Conservation (phyloP, 176 grass and related monocot species). For the Phoenix roebelenii region DNA sequence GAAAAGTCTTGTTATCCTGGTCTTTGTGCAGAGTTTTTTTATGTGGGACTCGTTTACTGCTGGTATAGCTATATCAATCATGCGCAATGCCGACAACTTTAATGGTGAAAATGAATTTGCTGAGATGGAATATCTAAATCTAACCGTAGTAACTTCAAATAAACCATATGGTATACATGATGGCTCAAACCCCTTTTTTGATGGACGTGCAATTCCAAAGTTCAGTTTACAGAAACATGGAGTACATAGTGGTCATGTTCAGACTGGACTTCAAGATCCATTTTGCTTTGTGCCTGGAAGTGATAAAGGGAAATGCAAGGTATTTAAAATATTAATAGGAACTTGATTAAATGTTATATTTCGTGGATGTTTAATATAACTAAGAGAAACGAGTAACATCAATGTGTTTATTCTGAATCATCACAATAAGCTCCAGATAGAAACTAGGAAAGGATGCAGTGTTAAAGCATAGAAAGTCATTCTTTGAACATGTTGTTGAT, state of each 20-base stretch:
- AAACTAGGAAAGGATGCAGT: no score
- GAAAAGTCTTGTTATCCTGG: background rate
- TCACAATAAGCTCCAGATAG: no score
- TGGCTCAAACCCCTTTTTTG: conserved; percentile 66
- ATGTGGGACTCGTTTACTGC: conserved; percentile 72
- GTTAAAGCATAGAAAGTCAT: no score
- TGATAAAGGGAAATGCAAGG: conserved; percentile 51
- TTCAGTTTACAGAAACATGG: conserved; percentile 37
- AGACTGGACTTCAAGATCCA: conserved; percentile 35
- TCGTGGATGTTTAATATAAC: no score
- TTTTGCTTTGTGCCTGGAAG: conserved; percentile 39
- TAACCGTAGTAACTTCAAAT: conserved; percentile 65
- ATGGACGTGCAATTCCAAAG: conserved; percentile 32
- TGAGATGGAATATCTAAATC: conserved; percentile 47
- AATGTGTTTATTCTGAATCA: no score
- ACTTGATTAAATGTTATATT: no score
- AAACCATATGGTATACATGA: conserved; percentile 41
- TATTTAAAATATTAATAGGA: conserved; percentile 1
- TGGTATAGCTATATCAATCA: conserved; percentile 49
- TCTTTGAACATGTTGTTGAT: no score
- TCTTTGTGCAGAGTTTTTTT: conserved; percentile 39
- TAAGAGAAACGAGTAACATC: no score
- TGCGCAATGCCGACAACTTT: conserved; percentile 28
- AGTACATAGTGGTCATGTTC: conserved; percentile 69
- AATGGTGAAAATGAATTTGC: conserved; percentile 47